phyloP scores from a whole-genome alignment of 1,139 yeast genomes.

The Pneumocystis sp. region DNA sequence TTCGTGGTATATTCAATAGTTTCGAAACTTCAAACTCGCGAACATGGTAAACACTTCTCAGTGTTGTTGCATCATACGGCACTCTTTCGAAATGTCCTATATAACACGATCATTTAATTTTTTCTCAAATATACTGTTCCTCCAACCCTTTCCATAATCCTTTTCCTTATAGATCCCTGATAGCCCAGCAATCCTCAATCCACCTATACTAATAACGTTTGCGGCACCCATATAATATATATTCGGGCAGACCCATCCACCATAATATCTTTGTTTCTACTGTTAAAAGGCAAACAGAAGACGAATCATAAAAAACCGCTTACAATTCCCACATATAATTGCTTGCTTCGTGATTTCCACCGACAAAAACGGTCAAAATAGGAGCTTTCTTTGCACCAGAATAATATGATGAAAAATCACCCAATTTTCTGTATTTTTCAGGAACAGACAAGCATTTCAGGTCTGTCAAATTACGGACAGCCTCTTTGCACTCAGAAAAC shows the following conservation, averaged over 20 bases:
- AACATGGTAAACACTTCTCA: constrained; percentile 59
- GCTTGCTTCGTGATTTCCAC: constrained; percentile 92
- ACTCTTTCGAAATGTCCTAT: constrained; percentile 29
- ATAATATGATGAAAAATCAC: constrained; percentile 69
- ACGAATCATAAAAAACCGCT: background rate
- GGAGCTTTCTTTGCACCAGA: constrained; percentile 51
- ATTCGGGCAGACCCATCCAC: constrained; percentile 91
- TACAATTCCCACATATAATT: constrained; percentile 51
- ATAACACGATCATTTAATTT: background rate
- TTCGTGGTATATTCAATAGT: constrained; percentile 27
- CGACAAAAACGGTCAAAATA: constrained; percentile 62
- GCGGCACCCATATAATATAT: constrained; percentile 78
- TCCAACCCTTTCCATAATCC: constrained; percentile 13
- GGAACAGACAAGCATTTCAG: constrained; percentile 51
- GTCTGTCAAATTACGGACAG: constrained; percentile 51
- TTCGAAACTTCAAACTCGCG: constrained; percentile 50
- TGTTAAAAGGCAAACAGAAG: background rate
- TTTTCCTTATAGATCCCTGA: constrained; percentile 57
- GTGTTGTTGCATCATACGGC: constrained; percentile 35
- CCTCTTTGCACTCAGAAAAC: constrained; percentile 23
- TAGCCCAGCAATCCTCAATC: constrained; percentile 61
- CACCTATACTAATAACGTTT: constrained; percentile 59
- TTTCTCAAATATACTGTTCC: too few species aligned
- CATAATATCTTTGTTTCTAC: constrained; percentile 32
- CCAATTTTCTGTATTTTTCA: constrained; percentile 37